These are phyloP conservation scores for Aureobasidium melanogenum DNA, from an alignment of 2,329 filamentous ascomycete genomes.

Conservation along the genomic window DNA sequence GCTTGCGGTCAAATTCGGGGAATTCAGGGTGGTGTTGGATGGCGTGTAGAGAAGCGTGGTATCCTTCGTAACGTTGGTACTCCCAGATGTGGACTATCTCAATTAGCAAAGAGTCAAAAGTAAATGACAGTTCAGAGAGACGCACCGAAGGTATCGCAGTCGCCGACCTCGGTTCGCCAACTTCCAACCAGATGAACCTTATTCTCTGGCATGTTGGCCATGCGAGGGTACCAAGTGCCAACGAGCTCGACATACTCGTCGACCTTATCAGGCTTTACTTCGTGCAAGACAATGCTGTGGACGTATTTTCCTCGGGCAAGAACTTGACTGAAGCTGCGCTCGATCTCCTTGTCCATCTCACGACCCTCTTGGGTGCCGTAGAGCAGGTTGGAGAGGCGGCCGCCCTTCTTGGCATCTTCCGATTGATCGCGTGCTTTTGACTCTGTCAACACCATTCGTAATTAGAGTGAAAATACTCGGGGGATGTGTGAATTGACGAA, in stretches of 20 bases:
- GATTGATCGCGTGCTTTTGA: not conserved
- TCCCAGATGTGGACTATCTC: constrained; percentile 98
- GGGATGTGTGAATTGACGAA: constrained; percentile 48
- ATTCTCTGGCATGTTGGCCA: constrained; percentile 77
- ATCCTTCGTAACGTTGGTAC: constrained; percentile 93
- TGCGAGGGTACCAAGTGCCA: constrained; percentile 82
- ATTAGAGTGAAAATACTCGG: constrained; percentile 21
- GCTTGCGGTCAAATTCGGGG: constrained; percentile 70
- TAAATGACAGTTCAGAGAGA: constrained; percentile 6
- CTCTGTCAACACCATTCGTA: constrained; percentile 1
- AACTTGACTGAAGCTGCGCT: constrained; percentile 91
- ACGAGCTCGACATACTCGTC: constrained; percentile 90
- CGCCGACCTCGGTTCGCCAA: constrained; percentile 95
- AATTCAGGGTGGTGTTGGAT: constrained; percentile 81
- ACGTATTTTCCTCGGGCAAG: constrained; percentile 95
- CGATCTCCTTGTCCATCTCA: constrained; percentile 89
- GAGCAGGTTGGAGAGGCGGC: constrained; percentile 74
- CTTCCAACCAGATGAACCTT: constrained; percentile 94
- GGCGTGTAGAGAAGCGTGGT: constrained; percentile 81
- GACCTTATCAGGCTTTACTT: constrained; percentile 90
- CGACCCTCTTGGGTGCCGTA: constrained; percentile 95
- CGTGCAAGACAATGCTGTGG: constrained; percentile 93
- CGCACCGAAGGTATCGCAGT: constrained; percentile 92
- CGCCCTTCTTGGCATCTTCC: constrained; percentile 54
- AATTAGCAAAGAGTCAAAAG: not conserved